A percentile compares a stretch with the other conserved stretches of the same genome.
Evolutionary conservation across 2,329 filamentous ascomycete species (phyloP).

Genomic region (Drechslerella dactyloides): DNA sequence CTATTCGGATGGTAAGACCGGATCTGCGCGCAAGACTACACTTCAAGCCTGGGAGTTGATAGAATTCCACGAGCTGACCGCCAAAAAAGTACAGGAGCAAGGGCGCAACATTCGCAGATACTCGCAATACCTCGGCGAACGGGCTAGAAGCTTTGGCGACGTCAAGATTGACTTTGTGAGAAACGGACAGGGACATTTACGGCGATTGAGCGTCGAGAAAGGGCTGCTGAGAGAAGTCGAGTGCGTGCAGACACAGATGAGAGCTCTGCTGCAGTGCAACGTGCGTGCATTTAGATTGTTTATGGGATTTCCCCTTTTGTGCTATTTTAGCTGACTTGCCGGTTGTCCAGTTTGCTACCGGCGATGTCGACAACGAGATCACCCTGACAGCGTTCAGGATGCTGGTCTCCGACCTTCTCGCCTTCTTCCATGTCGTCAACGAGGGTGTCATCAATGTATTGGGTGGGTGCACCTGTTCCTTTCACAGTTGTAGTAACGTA

Average conservation of each 20-base stretch:
- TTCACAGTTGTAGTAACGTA: neutral
- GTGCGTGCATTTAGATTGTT: constrained; percentile 60
- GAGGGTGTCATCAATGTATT: constrained; percentile 96
- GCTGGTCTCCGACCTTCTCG: constrained; percentile 84
- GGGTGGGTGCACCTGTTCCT: constrained; percentile 64
- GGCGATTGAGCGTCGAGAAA: constrained; percentile 86
- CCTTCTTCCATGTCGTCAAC: constrained; percentile 92
- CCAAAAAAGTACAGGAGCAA: constrained; percentile 78
- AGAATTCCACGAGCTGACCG: constrained; percentile 46
- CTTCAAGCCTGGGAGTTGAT: constrained; percentile 31
- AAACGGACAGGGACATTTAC: constrained; percentile 78
- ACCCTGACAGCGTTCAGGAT: constrained; percentile 87
- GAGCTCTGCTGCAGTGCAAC: constrained; percentile 85
- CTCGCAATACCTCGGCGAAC: constrained; percentile 80
- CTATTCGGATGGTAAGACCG: constrained; percentile 81
- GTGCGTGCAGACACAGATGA: constrained; percentile 84
- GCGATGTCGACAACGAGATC: constrained; percentile 94
- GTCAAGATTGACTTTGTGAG: constrained; percentile 91
- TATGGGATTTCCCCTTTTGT: neutral
- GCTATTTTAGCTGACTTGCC: constrained; percentile 20
- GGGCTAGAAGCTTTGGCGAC: constrained; percentile 80
- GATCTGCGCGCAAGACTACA: constrained; percentile 33
- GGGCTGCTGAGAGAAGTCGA: constrained; percentile 91
- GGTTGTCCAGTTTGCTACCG: constrained; percentile 72
- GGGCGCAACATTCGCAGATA: constrained; percentile 94